phyloP scores from a whole-genome alignment of 768 basidiomycete species.

The Atractiella rhizophila region DNA sequence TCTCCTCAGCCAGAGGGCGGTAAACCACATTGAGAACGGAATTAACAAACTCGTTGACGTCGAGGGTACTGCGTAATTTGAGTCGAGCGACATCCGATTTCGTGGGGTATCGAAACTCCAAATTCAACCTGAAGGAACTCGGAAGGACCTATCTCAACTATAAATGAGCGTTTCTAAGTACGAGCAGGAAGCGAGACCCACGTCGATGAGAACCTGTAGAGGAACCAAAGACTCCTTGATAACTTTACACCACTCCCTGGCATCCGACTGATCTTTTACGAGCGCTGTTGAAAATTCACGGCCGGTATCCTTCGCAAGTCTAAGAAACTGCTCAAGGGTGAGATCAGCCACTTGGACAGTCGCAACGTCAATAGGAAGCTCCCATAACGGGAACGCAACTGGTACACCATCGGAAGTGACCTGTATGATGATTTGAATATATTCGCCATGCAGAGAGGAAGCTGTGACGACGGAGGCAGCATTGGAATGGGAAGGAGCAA shows the following conservation, averaged over 20 bases:
- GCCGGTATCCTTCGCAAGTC: conserved; percentile 30
- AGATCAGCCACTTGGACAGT: conserved; percentile 64
- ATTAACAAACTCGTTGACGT: conserved; percentile 63
- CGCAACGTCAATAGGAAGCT: conserved; percentile 43
- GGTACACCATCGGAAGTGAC: conserved; percentile 80
- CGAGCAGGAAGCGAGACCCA: conserved; percentile 21
- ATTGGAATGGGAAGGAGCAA: no score
- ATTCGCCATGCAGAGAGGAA: conserved; percentile 71
- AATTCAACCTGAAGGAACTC: conserved; percentile 37
- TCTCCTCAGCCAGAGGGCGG: conserved; percentile 24
- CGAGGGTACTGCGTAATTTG: conserved; percentile 31
- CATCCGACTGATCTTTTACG: conserved; percentile 7
- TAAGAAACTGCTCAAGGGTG: conserved; percentile 51
- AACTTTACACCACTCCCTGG: conserved; percentile 22
- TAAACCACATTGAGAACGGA: conserved; percentile 61
- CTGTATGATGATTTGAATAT: conserved; percentile 63
- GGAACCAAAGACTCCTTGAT: conserved; percentile 32
- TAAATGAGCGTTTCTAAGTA: conserved; percentile 18
- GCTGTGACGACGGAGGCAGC: conserved; percentile 34
- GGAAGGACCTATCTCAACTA: conserved; percentile 27
- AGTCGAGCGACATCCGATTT: conserved; percentile 26
- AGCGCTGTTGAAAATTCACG: conserved; percentile 5
- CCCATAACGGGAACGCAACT: conserved; percentile 53
- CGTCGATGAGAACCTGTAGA: conserved; percentile 49
- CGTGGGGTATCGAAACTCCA: conserved; percentile 60